Base-by-base conservation (phyloP, 208 protist genomes). In the Crithidia acanthocephali region DNA sequence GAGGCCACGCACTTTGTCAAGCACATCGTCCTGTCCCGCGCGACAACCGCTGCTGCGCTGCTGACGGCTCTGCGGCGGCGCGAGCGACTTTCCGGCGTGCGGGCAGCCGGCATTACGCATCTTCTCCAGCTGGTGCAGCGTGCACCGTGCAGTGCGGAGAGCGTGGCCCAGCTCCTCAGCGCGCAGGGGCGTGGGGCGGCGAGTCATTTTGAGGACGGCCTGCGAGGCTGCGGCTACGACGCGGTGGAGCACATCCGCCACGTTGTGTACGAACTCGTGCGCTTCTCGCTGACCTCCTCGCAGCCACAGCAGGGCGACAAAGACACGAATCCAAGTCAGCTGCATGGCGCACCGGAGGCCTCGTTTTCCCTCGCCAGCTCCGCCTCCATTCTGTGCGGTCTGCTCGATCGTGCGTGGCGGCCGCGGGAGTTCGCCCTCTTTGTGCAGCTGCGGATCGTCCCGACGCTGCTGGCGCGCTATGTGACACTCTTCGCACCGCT, bases 381-480 rank as follows among this genome's bases (percentile, higher is more conserved):
- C 16, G 71, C 77, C 11, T 57, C 83, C 9, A 80, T 86, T 8
- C 65, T 95, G 32, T 90, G 90, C 60, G 79, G 78, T 5, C 80
- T 90, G 2, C 80, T 92, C 0, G 73, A 87, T 58, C 80, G 85
- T n/a, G 55, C 66, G 2, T 95, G 90, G 90, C 50, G 61, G 25
- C 81, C 90, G 13, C 68, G 81, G 42, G 90, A 92, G 51, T 81
- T 95, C 44, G 74, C 77, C 40, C 82, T 87, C 44, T 73, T 95
- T 22, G 64, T 81, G 32, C 66, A 85, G 27, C 56, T 85, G 30
- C 56, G 72, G 22, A 74, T 85, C 1, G 70, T 82, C n/a, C 65
- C 76, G 15, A 79, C 79, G 15, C 65, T 95, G 27, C 83, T 95
- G 68, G 35, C 52, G 55, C 44, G 59, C 6, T 87, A 84, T 73